These are phyloP conservation scores for Tephrocybe sp. DNA, from an alignment of 768 basidiomycete genomes.

Conservation along the genomic window DNA sequence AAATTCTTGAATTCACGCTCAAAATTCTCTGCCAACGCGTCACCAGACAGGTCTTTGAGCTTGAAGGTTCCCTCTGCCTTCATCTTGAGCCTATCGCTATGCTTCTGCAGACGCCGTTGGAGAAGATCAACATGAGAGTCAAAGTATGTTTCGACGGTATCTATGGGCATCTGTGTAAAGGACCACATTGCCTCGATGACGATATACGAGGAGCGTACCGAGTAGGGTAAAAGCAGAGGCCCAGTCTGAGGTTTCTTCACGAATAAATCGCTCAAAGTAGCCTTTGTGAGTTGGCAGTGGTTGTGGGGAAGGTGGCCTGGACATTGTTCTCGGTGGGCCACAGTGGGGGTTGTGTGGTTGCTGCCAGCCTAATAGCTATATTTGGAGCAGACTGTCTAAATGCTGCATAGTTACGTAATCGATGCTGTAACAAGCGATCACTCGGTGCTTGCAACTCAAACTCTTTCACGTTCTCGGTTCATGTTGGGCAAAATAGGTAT, in stretches of 20 bases:
- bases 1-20: conserved; percentile 86
- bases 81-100: conserved; percentile 78
- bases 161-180: conserved; percentile 37
- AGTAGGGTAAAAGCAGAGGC: conserved; percentile 81
- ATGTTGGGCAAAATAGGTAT: conserved; percentile 65
- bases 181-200: conserved; percentile 21
- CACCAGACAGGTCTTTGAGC: conserved; percentile 60
- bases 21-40: conserved; percentile 69
- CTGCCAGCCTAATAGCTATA: conserved; percentile 1
- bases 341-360: background rate
- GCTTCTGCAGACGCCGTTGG: conserved; percentile 83
- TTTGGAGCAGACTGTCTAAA: background rate
- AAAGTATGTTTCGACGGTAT: conserved; percentile 93
- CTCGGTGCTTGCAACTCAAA: conserved; percentile 5
- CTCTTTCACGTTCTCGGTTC: conserved; percentile 4
- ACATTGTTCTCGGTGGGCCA: conserved; percentile 26
- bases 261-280: conserved; percentile 69
- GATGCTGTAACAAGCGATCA: conserved; percentile 10
- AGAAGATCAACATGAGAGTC: conserved; percentile 84
- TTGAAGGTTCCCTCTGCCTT: conserved; percentile 82
- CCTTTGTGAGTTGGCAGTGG: conserved; percentile 36
- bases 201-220: conserved; percentile 44
- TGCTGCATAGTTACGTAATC: conserved; percentile 15
- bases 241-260: conserved; percentile 76
- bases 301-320: conserved; percentile 42